These are phyloP conservation scores for Trypanosoma lewisi DNA, from an alignment of 208 protist species.

Conservation along the genomic window DNA sequence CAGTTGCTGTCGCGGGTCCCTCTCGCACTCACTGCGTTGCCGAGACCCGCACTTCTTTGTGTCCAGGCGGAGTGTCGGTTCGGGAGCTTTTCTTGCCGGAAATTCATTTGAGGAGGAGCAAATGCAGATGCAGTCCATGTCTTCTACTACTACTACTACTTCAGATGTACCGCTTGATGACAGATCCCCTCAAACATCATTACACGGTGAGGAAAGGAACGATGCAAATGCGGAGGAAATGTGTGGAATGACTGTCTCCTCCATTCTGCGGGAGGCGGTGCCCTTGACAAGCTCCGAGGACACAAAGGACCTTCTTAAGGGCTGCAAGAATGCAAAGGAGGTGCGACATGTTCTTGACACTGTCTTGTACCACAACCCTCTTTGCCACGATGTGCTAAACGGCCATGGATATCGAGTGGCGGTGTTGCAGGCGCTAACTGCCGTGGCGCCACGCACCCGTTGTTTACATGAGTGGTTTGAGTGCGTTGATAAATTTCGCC, in stretches of 20 bases:
- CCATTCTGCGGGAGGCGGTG: constrained; percentile 44
- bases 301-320: constrained; percentile 58
- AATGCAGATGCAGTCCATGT: neutral
- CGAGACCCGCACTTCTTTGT: constrained; percentile 7
- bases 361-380: constrained; percentile 67
- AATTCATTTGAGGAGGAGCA: constrained; percentile 20
- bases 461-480: constrained; percentile 82
- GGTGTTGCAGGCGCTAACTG: constrained; percentile 68
- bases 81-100: constrained; percentile 2
- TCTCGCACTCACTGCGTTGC: neutral
- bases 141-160: neutral
- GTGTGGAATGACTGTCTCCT: constrained; percentile 33
- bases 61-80: neutral
- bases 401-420: constrained; percentile 81
- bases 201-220: neutral
- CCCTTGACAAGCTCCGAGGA: constrained; percentile 46
- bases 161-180: neutral
- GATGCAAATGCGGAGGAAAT: constrained; percentile 10
- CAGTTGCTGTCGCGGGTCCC: neutral
- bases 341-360: constrained; percentile 70
- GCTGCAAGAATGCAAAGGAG: constrained; percentile 66
- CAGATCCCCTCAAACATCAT: neutral
- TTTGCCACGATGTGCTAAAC: constrained; percentile 80
- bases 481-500: constrained; percentile 61
- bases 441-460: constrained; percentile 42